These are phyloP conservation scores for Cladobotryum mycophilum DNA, from an alignment of 2,329 filamentous ascomycete genomes.

Conservation along the genomic window DNA sequence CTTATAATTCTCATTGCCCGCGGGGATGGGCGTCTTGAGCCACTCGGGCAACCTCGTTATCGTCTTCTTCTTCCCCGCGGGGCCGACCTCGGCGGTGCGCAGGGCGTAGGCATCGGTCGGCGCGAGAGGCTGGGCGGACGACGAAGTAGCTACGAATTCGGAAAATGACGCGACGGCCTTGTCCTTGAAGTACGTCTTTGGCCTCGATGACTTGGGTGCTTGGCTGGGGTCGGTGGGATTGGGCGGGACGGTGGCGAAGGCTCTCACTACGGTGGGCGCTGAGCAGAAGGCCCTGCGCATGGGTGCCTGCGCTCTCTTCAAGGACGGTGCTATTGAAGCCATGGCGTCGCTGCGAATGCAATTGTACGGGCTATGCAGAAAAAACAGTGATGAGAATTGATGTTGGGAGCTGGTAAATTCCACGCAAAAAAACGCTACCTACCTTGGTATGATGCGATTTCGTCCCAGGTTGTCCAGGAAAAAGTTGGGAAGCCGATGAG, in stretches of 20 bases:
- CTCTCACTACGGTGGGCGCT: constrained; percentile 27
- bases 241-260: constrained; percentile 43
- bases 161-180: constrained; percentile 50
- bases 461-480: neutral
- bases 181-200: constrained; percentile 54
- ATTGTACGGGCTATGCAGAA: neutral
- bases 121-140: constrained; percentile 37
- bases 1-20: constrained; percentile 75
- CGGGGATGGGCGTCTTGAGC: constrained; percentile 93
- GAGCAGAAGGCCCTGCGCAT: constrained; percentile 35
- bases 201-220: constrained; percentile 20
- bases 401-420: neutral
- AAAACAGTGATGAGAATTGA: neutral
- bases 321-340: constrained; percentile 34
- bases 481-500: constrained; percentile 20
- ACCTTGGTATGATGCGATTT: neutral
- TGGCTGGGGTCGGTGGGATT: constrained; percentile 22
- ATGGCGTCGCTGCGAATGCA: constrained; percentile 20
- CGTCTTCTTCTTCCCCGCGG: constrained; percentile 55
- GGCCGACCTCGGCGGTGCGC: constrained; percentile 58
- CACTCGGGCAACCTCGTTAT: constrained; percentile 78
- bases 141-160: constrained; percentile 47
- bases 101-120: constrained; percentile 52
- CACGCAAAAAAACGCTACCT: neutral
- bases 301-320: constrained; percentile 37